These are phyloP conservation scores for Vigna nakashimae DNA, from an alignment of 306 rosid genomes.

Conservation along the genomic window DNA sequence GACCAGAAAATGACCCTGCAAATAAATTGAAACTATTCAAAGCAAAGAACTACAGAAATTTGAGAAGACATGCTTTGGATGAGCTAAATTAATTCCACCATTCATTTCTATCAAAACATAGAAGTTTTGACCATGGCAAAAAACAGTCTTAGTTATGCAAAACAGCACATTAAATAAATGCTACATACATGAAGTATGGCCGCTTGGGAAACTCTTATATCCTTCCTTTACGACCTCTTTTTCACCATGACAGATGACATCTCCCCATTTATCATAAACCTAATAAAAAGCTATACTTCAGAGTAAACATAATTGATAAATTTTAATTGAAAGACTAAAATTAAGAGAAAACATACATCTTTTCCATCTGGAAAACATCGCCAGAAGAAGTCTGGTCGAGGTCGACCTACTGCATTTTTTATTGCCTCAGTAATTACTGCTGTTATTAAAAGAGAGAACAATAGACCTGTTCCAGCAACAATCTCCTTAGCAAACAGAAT, in stretches of 20 bases:
- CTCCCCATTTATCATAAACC: conserved; percentile 77
- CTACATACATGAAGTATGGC: conserved; percentile 84
- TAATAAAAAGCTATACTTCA: conserved; percentile 44
- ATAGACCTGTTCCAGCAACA: conserved; percentile 63
- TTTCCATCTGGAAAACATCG: conserved; percentile 98
- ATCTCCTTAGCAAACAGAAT: conserved; percentile 39
- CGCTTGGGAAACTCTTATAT: conserved; percentile 95
- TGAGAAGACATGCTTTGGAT: background rate
- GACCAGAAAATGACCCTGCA: conserved; percentile 94
- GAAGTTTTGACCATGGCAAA: background rate
- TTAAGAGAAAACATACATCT: conserved; percentile 64
- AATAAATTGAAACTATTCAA: conserved; percentile 41
- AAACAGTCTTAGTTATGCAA: conserved; percentile 6
- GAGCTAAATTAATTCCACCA: conserved; percentile 25
- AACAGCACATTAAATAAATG: conserved; percentile 8
- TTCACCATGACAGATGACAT: conserved; percentile 83
- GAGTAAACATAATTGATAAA: conserved; percentile 23
- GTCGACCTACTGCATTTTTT: conserved; percentile 90
- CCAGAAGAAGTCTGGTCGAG: conserved; percentile 97
- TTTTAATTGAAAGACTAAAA: conserved; percentile 4
- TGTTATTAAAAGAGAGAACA: conserved; percentile 75
- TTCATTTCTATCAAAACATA: conserved; percentile 25
- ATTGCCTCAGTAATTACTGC: conserved; percentile 77
- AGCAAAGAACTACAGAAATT: conserved; percentile 10
- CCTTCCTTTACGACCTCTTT: conserved; percentile 76